Conservation (phyloP, 2,329 filamentous ascomycete genomes). For the Pseudocercospora crystallina region DNA sequence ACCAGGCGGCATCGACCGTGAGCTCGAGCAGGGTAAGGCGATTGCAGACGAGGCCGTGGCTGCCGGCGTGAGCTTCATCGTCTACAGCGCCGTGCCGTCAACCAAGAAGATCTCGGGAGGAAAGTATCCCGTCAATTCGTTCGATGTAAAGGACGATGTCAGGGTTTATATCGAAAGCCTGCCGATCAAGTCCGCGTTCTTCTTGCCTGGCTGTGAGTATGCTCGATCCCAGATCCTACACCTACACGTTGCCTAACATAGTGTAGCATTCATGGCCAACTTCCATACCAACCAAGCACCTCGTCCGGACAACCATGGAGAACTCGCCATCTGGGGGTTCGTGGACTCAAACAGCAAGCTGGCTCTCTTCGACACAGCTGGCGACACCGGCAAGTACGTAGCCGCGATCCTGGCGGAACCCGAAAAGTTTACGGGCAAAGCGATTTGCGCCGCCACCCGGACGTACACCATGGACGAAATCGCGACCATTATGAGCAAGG, state of each 20-base stretch:
- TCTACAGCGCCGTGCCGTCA: conserved; percentile 41
- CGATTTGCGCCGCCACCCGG: conserved; percentile 16
- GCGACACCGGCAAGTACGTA: conserved; percentile 27
- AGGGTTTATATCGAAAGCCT: conserved; percentile 42
- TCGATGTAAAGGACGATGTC: conserved; percentile 42
- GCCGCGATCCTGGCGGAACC: conserved; percentile 21
- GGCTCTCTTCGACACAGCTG: conserved; percentile 20
- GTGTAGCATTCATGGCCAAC: too few relatives aligned
- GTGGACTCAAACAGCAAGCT: conserved; percentile 1
- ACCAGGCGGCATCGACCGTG: conserved; percentile 33
- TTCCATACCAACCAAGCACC: too few relatives aligned
- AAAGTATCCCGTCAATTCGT: conserved; percentile 45
- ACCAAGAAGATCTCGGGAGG: conserved; percentile 38
- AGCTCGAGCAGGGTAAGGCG: conserved; percentile 54
- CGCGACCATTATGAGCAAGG: conserved; percentile 13
- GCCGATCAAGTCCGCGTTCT: conserved; percentile 20
- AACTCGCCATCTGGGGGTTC: too few relatives aligned
- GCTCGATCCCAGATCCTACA: too few relatives aligned
- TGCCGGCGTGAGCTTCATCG: conserved; percentile 30
- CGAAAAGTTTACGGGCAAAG: conserved; percentile 21
- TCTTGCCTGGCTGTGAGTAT: conserved; percentile 13
- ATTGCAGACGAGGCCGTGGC: conserved; percentile 54
- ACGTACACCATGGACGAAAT: conserved; percentile 21
- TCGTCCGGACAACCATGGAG: too few relatives aligned
- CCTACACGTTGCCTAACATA: too few relatives aligned